Evolutionary conservation across 2,329 filamentous ascomycete species (phyloP), one percentile per base, ranked within the genome.

Genomic region (Trichoderma sp.): DNA sequence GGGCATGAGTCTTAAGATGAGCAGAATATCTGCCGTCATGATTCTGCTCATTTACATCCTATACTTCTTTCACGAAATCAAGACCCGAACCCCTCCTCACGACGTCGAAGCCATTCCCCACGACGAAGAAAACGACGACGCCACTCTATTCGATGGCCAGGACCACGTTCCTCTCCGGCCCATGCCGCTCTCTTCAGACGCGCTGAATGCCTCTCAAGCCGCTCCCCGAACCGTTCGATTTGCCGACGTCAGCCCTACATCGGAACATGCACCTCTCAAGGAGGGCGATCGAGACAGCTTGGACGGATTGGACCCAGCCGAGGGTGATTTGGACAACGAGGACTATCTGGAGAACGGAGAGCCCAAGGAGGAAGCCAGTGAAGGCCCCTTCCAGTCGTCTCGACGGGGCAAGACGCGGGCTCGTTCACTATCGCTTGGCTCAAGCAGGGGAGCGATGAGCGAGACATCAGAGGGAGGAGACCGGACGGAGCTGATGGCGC

Each of bases 21-120:
- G 91, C 76, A 88, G 92, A 60, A 90, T 91, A 64, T 93, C 91
- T 1, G 92, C 91, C 73, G 84, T 94, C 50, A 88, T 94, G 52
- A 83, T 94, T 1, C 81, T 94, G 1, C 76, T 91, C 32, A 88
- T 92, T 17, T 94, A 94, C 75, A 84, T 83, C 22, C 84, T 89
- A 63, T 94, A 94, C 72, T 86, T 94, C 5, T 80, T 90, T 70
- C 93, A 94, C 77, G 91, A 94, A 77, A 84, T 94, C 59, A 90
- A 89, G 72, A 88, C 90, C 1, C 90, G 57, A 34, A 54, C 61
- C 9, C 64, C 52, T 1, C 19, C 17, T 1, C 58, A 61, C 22
- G 63, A 60, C 2, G 25, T 50, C 13, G 45, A 56, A 34, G 29
- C 66, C 22, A 27, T 37, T 29, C 59, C n/a, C 39, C 37, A 35